These are phyloP conservation scores for Auriscalpium microsporum DNA, from an alignment of 768 basidiomycete genomes.

Conservation along the genomic window DNA sequence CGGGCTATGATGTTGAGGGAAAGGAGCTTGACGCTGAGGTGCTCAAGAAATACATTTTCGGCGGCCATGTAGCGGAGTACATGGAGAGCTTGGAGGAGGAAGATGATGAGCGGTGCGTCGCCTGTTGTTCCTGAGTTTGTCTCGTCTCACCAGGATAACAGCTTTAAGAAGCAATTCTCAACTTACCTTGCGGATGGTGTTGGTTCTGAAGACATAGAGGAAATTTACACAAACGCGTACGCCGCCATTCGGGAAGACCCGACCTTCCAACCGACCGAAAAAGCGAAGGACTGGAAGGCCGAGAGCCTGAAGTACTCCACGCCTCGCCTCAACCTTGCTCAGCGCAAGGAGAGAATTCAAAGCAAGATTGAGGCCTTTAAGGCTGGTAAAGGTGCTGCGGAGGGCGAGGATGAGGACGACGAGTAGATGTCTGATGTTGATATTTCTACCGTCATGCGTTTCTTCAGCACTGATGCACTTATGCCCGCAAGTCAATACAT, in stretches of 20 bases:
- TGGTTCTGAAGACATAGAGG: slow-evolving; percentile 95
- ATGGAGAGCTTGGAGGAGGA: slow-evolving; percentile 99
- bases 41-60: slow-evolving; percentile 95
- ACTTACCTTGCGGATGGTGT: slow-evolving; percentile 92
- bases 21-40: slow-evolving; percentile 93
- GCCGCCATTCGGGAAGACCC: slow-evolving; percentile 96
- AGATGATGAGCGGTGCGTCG: slow-evolving; percentile 83
- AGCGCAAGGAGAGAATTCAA: slow-evolving; percentile 76
- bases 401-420: slow-evolving; percentile 42
- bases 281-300: slow-evolving; percentile 85
- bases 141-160: slow-evolving; percentile 22
- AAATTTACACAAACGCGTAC: slow-evolving; percentile 88
- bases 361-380: slow-evolving; percentile 89
- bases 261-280: slow-evolving; percentile 80
- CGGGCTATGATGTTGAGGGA: slow-evolving; percentile 87
- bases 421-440: slow-evolving; percentile 37
- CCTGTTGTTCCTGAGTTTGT: not conserved
- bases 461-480: not conserved
- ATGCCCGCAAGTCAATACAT: not conserved
- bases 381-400: slow-evolving; percentile 40
- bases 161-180: slow-evolving; percentile 97
- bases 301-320: slow-evolving; percentile 69
- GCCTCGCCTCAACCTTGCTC: slow-evolving; percentile 59
- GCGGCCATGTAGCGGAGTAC: slow-evolving; percentile 98
- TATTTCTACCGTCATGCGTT: not conserved